Evolutionary conservation across 371 early-diverging fungal genomes (phyloP).

Genomic region (Mucor sp.): DNA sequence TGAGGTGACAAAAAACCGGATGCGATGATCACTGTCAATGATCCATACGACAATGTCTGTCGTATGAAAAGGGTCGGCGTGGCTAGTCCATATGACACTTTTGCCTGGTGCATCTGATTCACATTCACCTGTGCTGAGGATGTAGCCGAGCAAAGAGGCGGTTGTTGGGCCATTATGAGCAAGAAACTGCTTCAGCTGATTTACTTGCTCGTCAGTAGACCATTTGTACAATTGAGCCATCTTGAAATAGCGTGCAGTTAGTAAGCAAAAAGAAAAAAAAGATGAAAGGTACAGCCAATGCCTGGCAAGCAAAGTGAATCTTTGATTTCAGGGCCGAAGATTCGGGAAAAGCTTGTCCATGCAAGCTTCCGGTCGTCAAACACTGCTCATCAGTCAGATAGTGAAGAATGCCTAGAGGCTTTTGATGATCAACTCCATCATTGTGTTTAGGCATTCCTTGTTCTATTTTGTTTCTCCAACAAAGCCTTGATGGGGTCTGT

Average conservation of each 20-base stretch:
- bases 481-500: no score
- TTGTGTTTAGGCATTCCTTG: no score
- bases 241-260: neutral
- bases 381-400: no score
- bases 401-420: no score
- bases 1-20: conserved; percentile 7
- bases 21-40: conserved; percentile 3
- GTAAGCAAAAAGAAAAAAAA: neutral
- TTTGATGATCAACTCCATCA: no score
- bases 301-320: neutral
- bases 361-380: no score
- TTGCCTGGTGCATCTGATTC: neutral
- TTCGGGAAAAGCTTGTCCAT: neutral
- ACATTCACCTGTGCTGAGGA: neutral
- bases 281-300: neutral
- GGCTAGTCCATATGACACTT: conserved; percentile 6
- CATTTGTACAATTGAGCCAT: neutral
- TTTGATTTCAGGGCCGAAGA: neutral
- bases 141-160: neutral
- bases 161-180: neutral
- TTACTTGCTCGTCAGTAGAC: neutral
- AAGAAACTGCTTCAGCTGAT: conserved; percentile 6
- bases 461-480: no score
- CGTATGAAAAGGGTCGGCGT: conserved; percentile 10
- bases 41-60: conserved; percentile 15